phyloP scores from a whole-genome alignment of 306 rosid genomes.

The Vigna angularis region DNA sequence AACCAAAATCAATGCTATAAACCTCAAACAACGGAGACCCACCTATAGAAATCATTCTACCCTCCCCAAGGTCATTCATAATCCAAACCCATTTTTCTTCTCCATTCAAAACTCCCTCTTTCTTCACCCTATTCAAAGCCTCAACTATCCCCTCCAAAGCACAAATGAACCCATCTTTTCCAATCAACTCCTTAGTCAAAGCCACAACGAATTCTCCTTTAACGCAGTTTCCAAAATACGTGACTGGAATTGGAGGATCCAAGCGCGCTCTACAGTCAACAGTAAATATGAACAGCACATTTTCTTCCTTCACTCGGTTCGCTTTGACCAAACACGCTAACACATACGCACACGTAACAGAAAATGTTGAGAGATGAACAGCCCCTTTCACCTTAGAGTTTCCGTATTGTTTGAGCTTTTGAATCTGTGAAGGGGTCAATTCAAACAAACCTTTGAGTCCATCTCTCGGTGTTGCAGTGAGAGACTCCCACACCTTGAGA shows the following conservation, averaged over 20 bases:
- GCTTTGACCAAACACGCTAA: slow-evolving; percentile 46
- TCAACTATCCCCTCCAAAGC: slow-evolving; percentile 38
- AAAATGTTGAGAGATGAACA: slow-evolving; percentile 34
- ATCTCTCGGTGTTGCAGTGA: neutral
- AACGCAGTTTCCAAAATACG: slow-evolving; percentile 60
- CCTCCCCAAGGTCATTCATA: neutral
- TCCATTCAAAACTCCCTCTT: slow-evolving; percentile 24
- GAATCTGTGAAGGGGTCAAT: slow-evolving; percentile 16
- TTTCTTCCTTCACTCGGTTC: slow-evolving; percentile 4
- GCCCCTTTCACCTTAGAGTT: neutral
- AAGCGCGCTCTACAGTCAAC: slow-evolving; percentile 52
- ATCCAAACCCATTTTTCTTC: slow-evolving; percentile 8
- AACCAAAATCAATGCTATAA: slow-evolving; percentile 52
- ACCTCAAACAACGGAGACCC: slow-evolving; percentile 64
- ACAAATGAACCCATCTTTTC: slow-evolving; percentile 32
- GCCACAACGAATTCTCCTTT: neutral
- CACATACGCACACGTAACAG: slow-evolving; percentile 49
- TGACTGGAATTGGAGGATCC: slow-evolving; percentile 42
- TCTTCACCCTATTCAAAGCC: slow-evolving; percentile 30
- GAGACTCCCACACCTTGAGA: no score
- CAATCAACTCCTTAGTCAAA: slow-evolving; percentile 18
- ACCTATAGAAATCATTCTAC: neutral
- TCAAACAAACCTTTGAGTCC: slow-evolving; percentile 34
- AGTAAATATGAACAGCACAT: neutral
- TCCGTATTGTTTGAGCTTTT: slow-evolving; percentile 36